These are phyloP conservation scores for Ophiostoma novo-ulmi DNA, from an alignment of 2,329 filamentous ascomycete species.

Conservation along the genomic window DNA sequence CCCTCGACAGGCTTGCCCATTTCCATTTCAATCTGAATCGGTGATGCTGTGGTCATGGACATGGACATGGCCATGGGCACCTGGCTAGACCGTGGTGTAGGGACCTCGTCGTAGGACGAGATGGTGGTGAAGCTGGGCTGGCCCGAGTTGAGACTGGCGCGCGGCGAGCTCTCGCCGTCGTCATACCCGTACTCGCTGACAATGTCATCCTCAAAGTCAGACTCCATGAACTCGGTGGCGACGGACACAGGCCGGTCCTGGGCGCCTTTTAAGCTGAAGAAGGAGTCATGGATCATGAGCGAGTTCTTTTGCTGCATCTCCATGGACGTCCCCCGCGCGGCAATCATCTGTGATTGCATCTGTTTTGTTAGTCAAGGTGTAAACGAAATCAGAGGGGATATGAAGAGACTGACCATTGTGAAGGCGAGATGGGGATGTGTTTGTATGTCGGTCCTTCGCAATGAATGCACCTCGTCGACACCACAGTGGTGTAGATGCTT, in stretches of 20 bases:
- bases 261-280: conserved; percentile 55
- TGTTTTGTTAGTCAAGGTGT: conserved; percentile 4
- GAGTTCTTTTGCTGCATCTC: conserved; percentile 50
- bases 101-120: conserved; percentile 78
- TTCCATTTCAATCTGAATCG: conserved; percentile 48
- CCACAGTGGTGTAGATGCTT: neutral
- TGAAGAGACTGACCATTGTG: neutral
- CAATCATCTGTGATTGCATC: conserved; percentile 26
- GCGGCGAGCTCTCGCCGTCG: conserved; percentile 57
- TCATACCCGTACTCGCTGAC: conserved; percentile 55
- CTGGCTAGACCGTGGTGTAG: conserved; percentile 67
- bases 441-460: neutral
- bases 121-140: conserved; percentile 78
- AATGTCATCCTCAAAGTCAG: conserved; percentile 62
- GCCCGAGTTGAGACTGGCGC: conserved; percentile 63
- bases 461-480: neutral
- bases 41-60: conserved; percentile 52
- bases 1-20: conserved; percentile 62
- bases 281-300: conserved; percentile 46
- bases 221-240: conserved; percentile 73
- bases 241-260: conserved; percentile 60
- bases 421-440: neutral
- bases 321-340: conserved; percentile 36
- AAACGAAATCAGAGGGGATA: no score
- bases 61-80: conserved; percentile 11